Conservation (phyloP, 2,329 filamentous ascomycete species). For the Calonectria leucothoes region DNA sequence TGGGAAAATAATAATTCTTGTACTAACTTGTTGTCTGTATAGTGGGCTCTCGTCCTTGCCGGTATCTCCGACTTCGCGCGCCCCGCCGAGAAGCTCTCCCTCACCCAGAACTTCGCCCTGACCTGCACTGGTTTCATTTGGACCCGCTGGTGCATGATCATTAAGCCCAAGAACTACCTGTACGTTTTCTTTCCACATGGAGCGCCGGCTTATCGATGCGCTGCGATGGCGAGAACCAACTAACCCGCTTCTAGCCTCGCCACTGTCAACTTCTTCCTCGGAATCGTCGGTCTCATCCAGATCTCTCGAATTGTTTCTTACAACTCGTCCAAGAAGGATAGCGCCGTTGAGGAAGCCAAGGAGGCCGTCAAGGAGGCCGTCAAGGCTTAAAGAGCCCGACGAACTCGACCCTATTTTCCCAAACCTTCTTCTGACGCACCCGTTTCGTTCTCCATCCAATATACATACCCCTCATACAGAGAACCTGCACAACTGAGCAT, state of each 20-base stretch:
- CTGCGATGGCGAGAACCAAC: neutral
- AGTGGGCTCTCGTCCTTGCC: constrained; percentile 94
- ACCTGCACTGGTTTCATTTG: constrained; percentile 94
- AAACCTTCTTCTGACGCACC: neutral
- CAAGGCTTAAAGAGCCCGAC: constrained; percentile 35
- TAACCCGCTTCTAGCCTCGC: constrained; percentile 72
- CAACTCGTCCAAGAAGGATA: constrained; percentile 69
- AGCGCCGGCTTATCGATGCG: neutral
- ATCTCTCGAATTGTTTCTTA: constrained; percentile 79
- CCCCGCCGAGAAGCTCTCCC: constrained; percentile 90
- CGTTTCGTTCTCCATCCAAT: neutral
- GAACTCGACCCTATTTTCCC: neutral
- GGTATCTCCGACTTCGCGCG: constrained; percentile 92
- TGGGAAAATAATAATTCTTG: neutral
- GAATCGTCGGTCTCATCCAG: constrained; percentile 86
- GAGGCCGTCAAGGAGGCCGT: constrained; percentile 44
- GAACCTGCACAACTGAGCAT: neutral
- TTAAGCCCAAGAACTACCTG: constrained; percentile 93
- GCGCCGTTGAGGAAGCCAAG: constrained; percentile 55
- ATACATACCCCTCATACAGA: neutral
- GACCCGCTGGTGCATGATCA: constrained; percentile 99
- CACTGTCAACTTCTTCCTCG: constrained; percentile 98
- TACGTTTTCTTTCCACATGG: constrained; percentile 53
- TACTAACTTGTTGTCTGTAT: constrained; percentile 25
- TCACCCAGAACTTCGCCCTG: constrained; percentile 91